Evolutionary conservation across 2,329 filamentous ascomycete species (phyloP), one percentile per base, ranked within the genome.

Genomic region (Eutypa lata): DNA sequence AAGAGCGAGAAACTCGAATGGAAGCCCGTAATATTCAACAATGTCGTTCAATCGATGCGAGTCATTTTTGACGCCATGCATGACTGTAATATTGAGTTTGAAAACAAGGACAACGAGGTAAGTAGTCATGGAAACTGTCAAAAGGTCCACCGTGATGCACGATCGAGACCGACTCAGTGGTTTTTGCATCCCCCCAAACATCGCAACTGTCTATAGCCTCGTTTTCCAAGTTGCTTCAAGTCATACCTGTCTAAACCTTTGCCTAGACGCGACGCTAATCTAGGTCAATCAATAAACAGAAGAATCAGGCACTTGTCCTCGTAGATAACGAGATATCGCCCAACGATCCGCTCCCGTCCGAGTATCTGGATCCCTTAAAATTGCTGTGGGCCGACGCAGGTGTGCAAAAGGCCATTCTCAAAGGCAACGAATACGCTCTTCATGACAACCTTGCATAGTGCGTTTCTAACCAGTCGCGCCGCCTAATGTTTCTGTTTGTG

Each of bases 391-490:
- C 75, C 24, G 93, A 99, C 70, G 76, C 74, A 40, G 91, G 92
- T 54, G 89, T 97, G 50, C 90, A 91, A 70, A 78, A 85, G 64
- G 91, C 91, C n/a, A 94, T 97, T 60, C 80, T 86, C 48, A 93
- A 94, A 73, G 94, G 94, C 62, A 96, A 97, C 70, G 93, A 97
- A 75, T 97, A 93, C 73, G 93, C 94, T 18, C 81, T 97, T 48
- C 92, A 97, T 70, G 94, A 97, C 76, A 97, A 97, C 67, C 75
- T 97, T 61, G 85, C 86, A 74, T 99, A 97, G 91, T 97, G 77
- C 66, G 89, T 77, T 48, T 18, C 13, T 21, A 26, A 44, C 40
- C 5, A 21, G 28, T 38, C 53, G 44, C 18, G 50, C 43, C 42
- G 26, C 11, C 44, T 28, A 22, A 40, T 38, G 35, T 19, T 16